Percentiles rank a stretch among this genome's conserved stretches.
Evolutionary conservation across 2,329 filamentous ascomycete species (phyloP).

Genomic region (Boeremia exigua): DNA sequence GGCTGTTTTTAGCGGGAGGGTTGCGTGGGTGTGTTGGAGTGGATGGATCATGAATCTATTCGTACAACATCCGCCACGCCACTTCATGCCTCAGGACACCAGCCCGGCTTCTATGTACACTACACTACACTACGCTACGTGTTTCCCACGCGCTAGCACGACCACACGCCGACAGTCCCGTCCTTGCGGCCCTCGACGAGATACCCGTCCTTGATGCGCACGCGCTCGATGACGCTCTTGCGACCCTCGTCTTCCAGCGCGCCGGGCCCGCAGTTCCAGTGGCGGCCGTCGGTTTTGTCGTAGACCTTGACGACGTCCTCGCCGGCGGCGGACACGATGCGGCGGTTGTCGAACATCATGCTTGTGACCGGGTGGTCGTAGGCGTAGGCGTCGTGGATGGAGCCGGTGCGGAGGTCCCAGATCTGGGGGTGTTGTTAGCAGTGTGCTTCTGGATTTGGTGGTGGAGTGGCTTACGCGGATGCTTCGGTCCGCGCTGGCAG

Average conservation of each 20-base stretch:
- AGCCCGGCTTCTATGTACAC: conserved; percentile 27
- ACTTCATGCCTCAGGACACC: neutral
- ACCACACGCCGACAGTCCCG: conserved; percentile 88
- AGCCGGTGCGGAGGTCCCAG: conserved; percentile 96
- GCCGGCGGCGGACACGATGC: conserved; percentile 88
- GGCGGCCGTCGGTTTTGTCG: conserved; percentile 92
- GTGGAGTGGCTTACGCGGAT: conserved; percentile 74
- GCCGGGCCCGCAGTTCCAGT: conserved; percentile 95
- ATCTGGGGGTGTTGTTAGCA: conserved; percentile 67
- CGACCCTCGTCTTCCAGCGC: conserved; percentile 70
- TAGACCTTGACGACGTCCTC: conserved; percentile 97
- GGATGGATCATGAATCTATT: neutral
- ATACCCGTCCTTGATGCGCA: conserved; percentile 92
- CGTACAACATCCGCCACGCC: conserved; percentile 21
- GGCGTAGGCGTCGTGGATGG: conserved; percentile 93
- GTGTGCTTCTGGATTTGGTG: neutral
- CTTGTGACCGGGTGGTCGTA: conserved; percentile 90
- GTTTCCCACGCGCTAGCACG: conserved; percentile 35
- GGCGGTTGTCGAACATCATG: conserved; percentile 95
- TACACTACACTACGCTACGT: too few relatives aligned
- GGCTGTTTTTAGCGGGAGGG: neutral
- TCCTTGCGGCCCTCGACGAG: conserved; percentile 88
- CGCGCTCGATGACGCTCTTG: conserved; percentile 70
- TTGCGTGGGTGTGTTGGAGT: too few relatives aligned
- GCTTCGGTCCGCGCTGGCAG: conserved; percentile 89